Evolutionary conservation across 106 monocot species (phyloP), one percentile per base, ranked within the genome.

Genomic region (Ottelia alismoides): DNA sequence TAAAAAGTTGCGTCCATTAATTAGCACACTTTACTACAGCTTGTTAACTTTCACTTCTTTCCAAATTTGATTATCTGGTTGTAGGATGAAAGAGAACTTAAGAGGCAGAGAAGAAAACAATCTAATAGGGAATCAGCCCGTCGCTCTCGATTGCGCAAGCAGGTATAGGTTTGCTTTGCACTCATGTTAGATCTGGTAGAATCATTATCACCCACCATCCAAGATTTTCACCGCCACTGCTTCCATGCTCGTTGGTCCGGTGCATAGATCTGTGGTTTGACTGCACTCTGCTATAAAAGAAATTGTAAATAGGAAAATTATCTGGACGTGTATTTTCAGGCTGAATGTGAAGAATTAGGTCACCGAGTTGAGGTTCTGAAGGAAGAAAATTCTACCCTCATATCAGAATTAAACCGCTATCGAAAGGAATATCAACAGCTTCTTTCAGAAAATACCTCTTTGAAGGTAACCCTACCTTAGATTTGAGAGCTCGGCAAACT

Each of bases 121-220:
- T 84, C 90, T 24, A 91, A 91, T 53, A 81, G 90, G 51, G 85
- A 91, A 67, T 91, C 90, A 44, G 90, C 90, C 53, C 80, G 90
- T 32, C 67, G 90, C 61, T 91, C 85, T 2, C 77, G 90, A 29
- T 68, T 91, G 56, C 80, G 90, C 51, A 91, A 91, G 73, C 84
- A 85, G 85, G n/a, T n/a, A n/a, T n/a, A n/a, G n/a, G 90, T 85
- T 62, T 30, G 27, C 20, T 44, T 40, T 55, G 19, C 57, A 57
- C 32, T n/a, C n/a, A n/a, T n/a, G n/a, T n/a, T n/a, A n/a, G n/a
- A n/a, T n/a, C n/a, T n/a, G n/a, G n/a, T n/a, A n/a, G n/a, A n/a
- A n/a, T n/a, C n/a, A n/a, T n/a, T n/a, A n/a, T n/a, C n/a, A n/a
- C n/a, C n/a, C n/a, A n/a, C n/a, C n/a, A n/a, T n/a, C n/a, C n/a